Evolutionary conservation across 2,329 filamentous ascomycete genomes (phyloP), one percentile per base, ranked within the genome.

Genomic region (Phaeoacremonium minimum): DNA sequence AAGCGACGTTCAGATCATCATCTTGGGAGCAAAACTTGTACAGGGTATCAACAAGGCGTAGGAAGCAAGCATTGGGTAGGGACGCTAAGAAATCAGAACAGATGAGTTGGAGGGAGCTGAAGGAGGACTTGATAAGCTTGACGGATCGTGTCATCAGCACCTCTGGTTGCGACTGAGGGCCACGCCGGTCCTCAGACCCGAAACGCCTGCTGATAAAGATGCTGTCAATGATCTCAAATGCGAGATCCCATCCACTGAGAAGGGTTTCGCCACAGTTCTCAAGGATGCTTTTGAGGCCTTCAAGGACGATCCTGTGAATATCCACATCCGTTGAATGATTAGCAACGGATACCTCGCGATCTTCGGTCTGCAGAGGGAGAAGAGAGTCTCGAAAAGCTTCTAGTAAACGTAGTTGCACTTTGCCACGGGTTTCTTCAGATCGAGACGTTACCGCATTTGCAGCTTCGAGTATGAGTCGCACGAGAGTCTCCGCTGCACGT

Each of bases 1-100:
- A 69, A 0, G 91, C 91, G 51, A 97, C 94, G 49, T 98, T 98
- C 26, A 98, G 72, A 53, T 98, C 93, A 47, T 95, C 87, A 45
- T 83, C 75, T 58, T 98, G 93, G 1, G 82, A 84, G 49, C 87
- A 89, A 60, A 97, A 98, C 46, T 85, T 83, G 52, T 88, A 87
- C 15, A 98, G 75, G 9, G 90, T 88, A 63, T 95, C 85, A 43
- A 97, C 81, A 13, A 98, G 74, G 40, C 83, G 77, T 41, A 82
- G 73, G 58, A 84, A 87, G 65, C 76, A 96, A 33, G 69, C 76
- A 56, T 77, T 80, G 31, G 78, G 85, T 38, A 82, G 73, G 6
- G 85, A 80, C 12, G 81, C 73, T 20, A 98, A 64, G 52, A 98
- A 98, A 58, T 98, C 93, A 1, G 93, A 96, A 58, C 90, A 95